Evolutionary conservation across 768 basidiomycete species (phyloP).

Genomic region (Boletus coccyginus): DNA sequence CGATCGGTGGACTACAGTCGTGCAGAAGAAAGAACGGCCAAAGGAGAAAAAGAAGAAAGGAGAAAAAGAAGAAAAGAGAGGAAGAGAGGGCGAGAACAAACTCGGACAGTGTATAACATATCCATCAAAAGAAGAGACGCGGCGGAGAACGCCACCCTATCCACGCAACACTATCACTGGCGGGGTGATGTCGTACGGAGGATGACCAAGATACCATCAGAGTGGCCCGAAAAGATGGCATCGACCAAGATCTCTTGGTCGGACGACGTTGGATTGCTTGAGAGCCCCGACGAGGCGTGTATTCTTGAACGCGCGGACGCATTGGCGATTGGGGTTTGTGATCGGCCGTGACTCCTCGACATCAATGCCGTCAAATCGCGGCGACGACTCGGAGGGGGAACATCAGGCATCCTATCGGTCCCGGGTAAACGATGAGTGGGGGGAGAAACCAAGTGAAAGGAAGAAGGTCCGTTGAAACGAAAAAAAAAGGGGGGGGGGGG

Average conservation of each 20-base stretch:
- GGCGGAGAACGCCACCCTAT: neutral
- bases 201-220: conserved; percentile 81
- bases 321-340: neutral
- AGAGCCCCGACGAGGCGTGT: neutral
- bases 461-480: neutral
- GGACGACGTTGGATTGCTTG: neutral
- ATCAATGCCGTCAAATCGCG: conserved; percentile 22
- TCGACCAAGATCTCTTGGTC: conserved; percentile 55
- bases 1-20: neutral
- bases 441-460: neutral
- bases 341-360: conserved; percentile 14
- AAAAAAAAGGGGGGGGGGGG: too few relatives aligned
- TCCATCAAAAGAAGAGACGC: neutral
- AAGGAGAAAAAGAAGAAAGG: too few relatives aligned
- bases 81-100: neutral
- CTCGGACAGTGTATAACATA: neutral
- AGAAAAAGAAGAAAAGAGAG: too few relatives aligned
- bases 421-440: conserved; percentile 7
- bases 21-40: neutral
- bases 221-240: conserved; percentile 83
- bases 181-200: conserved; percentile 47
- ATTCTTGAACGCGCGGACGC: conserved; percentile 8
- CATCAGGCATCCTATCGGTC: conserved; percentile 28
- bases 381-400: conserved; percentile 29
- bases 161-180: neutral